Base-by-base conservation (phyloP, 257 asterid genomes). In the Gentiana straminea region DNA sequence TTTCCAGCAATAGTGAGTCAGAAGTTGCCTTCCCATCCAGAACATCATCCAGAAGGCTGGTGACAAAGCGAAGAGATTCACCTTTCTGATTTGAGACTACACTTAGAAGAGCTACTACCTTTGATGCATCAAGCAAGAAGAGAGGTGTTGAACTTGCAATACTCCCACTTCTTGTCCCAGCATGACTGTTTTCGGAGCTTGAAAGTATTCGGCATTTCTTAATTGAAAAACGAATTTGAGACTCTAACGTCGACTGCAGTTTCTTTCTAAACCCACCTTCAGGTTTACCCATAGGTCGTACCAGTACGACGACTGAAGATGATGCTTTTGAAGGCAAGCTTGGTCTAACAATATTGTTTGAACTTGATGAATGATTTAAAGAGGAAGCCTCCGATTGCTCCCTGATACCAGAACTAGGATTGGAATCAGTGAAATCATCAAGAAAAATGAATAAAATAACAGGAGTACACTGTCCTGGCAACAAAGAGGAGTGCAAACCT, bases 161-260 rank as follows among this genome's bases (percentile, higher is more conserved):
- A 38, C 77, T 73, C 59, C 81, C 83, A 68, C 68, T 69, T 75
- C 94, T 80, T 43, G 84, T 61, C 54, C 81, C 94, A 11, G 69
- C 51, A 62, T 82, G 89, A 65, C 80, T 69, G 65, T 70, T 75
- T 65, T 90, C 96, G 46, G 80, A 79, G 58, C 76, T 75, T n/a
- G 97, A 84, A 55, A 92, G 94, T 9, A 78, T 77, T 52, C 97
- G 86, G 15, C 95, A 77, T 77, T 86, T 92, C 70, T 92, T 92
- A 2, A 92, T 77, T 49, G 84, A 92, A 63, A 85, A 88, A n/a
- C 99, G 90, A 59, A 92, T 73, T 70, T 85, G 99, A 34, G 89
- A 94, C 76, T 92, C 99, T n/a, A 92, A 93, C 43, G 98, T 84
- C 52, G 94, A 88, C 75, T 88, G 97, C 63, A 92, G 61, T 73